Evolutionary conservation across 1,284 basidiomycete species (phyloP), one percentile per base, ranked within the genome.

Genomic region (Austroboletus olivaceoglutinosus): DNA sequence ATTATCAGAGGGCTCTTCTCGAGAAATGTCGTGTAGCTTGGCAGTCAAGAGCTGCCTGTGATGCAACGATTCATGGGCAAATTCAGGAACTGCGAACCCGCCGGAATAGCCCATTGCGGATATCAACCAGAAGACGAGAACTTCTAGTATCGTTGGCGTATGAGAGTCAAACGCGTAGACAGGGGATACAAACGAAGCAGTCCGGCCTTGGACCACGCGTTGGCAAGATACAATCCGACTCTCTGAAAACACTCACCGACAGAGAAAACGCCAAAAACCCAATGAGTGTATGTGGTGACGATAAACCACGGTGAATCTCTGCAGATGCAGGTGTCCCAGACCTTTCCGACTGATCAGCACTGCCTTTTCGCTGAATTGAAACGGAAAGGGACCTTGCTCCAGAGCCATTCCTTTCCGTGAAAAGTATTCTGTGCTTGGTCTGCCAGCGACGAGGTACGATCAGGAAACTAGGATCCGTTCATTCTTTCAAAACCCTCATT

Each of bases 251-350:
- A 58, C 68, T 47, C 49, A 84, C 87, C 82, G 60, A 66, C 56
- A 11, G 84, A 82, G 63, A 88, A 89, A 19, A 72, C 76, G 4
- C 87, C 86, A 52, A 89, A 87, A 4, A 81, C 78, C 87, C 87
- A 89, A 37, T 80, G 74, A 27, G 75, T 75, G 55, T 87, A 89
- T 3, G 79, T 83, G 15, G 86, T 85, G 45, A 89, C 55, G 15
- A 86, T 76, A 60, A 88, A 89, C 75, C 76, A 86, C 16, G 72
- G 78, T 21, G 76, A 76, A n/a, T 75, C 69, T 51, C 70, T 71
- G 15, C 67, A 65, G 31, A 76, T 68, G 59, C 86, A 89, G 12
- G 76, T 63, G 61, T 89, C 87, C 77, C 81, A 88, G 19, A 89
- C 60, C 85, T 89, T 53, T 41, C 44, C 25, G 31, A 30, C 11